Conservation (phyloP, 208 protist species). For the Leishmania aethiopica region DNA sequence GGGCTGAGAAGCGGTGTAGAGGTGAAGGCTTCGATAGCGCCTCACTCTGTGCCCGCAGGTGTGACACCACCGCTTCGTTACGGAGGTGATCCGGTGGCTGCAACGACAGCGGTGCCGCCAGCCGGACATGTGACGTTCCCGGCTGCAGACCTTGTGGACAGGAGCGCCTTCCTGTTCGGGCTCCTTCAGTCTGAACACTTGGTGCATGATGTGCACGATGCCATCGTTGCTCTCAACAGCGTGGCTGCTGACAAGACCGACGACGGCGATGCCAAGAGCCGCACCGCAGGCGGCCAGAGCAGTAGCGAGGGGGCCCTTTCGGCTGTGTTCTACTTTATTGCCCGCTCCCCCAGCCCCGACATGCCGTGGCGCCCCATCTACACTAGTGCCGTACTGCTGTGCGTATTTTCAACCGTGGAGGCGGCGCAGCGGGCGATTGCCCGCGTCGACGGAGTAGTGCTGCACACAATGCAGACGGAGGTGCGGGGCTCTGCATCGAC, state of each 20-base stretch:
- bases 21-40: not conserved
- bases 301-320: slow-evolving; percentile 4
- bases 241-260: not conserved
- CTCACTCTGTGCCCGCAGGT: not conserved
- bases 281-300: not conserved
- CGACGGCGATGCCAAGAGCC: not conserved
- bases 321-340: slow-evolving; percentile 26
- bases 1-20: not conserved
- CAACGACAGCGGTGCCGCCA: not conserved
- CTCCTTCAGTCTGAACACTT: slow-evolving; percentile 20
- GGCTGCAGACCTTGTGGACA: slow-evolving; percentile 6
- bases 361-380: slow-evolving; percentile 38
- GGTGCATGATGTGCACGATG: slow-evolving; percentile 29
- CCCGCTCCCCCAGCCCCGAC: slow-evolving; percentile 14
- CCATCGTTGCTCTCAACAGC: slow-evolving; percentile 14
- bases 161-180: slow-evolving; percentile 31
- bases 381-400: slow-evolving; percentile 16
- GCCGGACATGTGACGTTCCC: not conserved
- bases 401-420: slow-evolving; percentile 13
- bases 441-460: not conserved
- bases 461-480: not conserved
- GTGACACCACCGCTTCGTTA: not conserved
- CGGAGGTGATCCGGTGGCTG: slow-evolving; percentile 1
- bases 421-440: slow-evolving; percentile 19
- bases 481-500: not conserved